Evolutionary conservation across 148 eudicot species (phyloP), one percentile per base, ranked within the genome.

Genomic region (Bassia scoparia): DNA sequence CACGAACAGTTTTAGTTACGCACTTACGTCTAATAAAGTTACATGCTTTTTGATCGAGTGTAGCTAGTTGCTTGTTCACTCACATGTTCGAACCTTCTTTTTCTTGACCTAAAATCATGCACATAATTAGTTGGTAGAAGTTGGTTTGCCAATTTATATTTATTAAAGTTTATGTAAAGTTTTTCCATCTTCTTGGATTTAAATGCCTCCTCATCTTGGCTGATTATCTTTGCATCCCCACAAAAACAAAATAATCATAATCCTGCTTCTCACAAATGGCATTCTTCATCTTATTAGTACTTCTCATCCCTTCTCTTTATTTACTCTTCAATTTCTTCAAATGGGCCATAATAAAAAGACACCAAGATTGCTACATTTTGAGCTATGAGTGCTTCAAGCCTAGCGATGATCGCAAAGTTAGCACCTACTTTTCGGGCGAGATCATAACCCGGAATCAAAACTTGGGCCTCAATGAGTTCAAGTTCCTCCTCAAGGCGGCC

Each of bases 351-450:
- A 53, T 71, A 23, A 66, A 46, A 18, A 71, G 81, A 37, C 81
- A 82, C 82, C 90, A 80, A 74, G 44, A 33, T 23, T 90, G 97
- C 72, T 88, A 92, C 86, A 77, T 92, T 0, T 52, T 92, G 11
- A 86, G 81, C 76, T 92, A 89, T 56, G 85, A 89, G 30, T 86
- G 92, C 78, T 84, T 54, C 84, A 88, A 82, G 70, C 91, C 96
- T 6, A 29, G 46, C 3, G 87, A 89, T 50, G 88, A 88, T 54
- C 63, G 93, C 13, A 85, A 70, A 50, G 79, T 92, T 10, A 80
- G 75, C 82, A 85, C 97, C 2, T 63, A 79, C 35, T 77, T 85
- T 68, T 84, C 73, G 13, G 96, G 96, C 6, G 85, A 88, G 1
- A 65, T 92, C 85, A 71, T 90, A 8, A 63, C 41, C 33, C 75